Percentiles rank a stretch among this genome's conserved stretches.
Evolutionary conservation across 345 rosid genomes (phyloP).

Genomic region (Aethionema arabicum): DNA sequence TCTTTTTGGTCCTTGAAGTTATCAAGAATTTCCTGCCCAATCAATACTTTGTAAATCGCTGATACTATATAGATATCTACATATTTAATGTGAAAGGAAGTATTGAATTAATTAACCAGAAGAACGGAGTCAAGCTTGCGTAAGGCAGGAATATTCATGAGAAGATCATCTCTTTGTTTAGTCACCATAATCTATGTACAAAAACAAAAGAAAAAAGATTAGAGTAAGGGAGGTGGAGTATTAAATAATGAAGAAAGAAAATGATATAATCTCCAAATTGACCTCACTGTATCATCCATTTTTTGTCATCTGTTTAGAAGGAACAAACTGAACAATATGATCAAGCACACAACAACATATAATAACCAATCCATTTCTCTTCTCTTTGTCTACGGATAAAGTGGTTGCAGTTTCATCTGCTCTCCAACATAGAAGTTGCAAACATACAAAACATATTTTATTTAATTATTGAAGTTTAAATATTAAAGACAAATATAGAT

Average conservation of each 20-base stretch:
- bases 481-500: not conserved
- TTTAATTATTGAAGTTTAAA: not conserved
- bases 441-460: constrained; percentile 8
- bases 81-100: not conserved
- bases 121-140: constrained; percentile 87
- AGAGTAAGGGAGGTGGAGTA: no score
- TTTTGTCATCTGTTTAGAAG: constrained; percentile 58
- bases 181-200: constrained; percentile 73
- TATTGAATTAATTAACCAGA: constrained; percentile 45
- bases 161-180: constrained; percentile 76
- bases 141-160: constrained; percentile 72
- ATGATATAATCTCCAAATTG: not conserved
- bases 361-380: constrained; percentile 67
- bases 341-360: constrained; percentile 63
- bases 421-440: constrained; percentile 49
- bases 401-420: constrained; percentile 53
- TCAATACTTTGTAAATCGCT: constrained; percentile 4
- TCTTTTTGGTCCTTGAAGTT: constrained; percentile 65
- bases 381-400: constrained; percentile 56
- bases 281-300: constrained; percentile 75
- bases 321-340: constrained; percentile 66
- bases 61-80: not conserved
- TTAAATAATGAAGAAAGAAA: not conserved
- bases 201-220: not conserved
- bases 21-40: constrained; percentile 67